Evolutionary conservation across 139 green algal species (phyloP).

Genomic region (Coelastrella sp.): DNA sequence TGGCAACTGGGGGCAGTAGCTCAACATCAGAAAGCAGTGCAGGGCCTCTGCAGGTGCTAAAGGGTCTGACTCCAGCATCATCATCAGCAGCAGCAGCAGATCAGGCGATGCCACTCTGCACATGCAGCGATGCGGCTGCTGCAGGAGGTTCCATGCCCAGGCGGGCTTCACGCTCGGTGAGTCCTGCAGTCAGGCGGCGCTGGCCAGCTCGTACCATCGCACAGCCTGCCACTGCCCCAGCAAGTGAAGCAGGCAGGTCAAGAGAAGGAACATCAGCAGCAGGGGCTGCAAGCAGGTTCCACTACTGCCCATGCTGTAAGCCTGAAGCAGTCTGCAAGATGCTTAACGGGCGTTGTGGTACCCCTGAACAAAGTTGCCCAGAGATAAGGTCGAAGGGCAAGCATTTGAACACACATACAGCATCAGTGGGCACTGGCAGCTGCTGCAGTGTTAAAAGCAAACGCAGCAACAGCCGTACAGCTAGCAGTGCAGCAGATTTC

Average conservation of each 20-base stretch:
- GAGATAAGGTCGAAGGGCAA: neutral
- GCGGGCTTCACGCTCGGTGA: no score
- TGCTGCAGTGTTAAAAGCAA: neutral
- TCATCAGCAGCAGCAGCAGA: conserved; percentile 19
- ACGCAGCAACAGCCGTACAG: neutral
- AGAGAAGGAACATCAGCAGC: conserved; percentile 29
- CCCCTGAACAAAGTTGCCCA: neutral
- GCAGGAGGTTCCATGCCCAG: no score
- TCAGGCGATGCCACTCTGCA: neutral
- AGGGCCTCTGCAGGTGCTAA: no score
- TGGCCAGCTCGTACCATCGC: neutral
- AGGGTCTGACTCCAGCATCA: neutral
- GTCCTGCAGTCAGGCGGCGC: no score
- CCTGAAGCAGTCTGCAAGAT: neutral
- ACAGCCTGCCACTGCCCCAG: neutral
- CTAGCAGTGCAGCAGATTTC: no score
- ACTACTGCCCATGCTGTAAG: neutral
- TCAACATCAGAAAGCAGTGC: no score
- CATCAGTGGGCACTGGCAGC: neutral
- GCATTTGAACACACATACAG: neutral
- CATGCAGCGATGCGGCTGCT: no score
- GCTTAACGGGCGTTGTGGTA: no score
- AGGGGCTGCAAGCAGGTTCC: neutral
- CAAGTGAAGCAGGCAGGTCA: neutral
- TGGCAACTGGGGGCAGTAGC: neutral